Evolutionary conservation across 176 grass and related monocot genomes (phyloP).

Genomic region (Triticum turgidum): DNA sequence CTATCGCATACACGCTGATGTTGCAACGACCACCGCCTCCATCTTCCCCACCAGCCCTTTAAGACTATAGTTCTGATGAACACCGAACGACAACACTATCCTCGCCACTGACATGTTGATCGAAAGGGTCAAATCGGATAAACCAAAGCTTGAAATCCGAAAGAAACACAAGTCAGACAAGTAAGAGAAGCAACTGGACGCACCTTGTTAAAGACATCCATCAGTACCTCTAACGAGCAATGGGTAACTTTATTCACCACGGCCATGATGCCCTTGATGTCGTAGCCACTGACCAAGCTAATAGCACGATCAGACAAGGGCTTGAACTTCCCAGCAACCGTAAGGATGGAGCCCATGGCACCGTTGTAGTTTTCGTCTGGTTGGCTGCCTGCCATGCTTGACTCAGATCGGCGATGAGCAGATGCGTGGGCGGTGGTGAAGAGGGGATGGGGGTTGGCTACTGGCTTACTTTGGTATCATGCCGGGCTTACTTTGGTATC

Average conservation of each 20-base stretch:
- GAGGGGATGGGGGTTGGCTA: too few relatives aligned
- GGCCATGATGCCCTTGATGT: not conserved
- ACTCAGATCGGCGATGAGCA: too few relatives aligned
- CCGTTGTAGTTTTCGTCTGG: too few relatives aligned
- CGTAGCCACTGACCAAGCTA: not conserved
- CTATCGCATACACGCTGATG: not conserved
- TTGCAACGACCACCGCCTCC: not conserved
- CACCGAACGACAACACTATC: not conserved
- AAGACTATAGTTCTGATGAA: not conserved
- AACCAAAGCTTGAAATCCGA: not conserved
- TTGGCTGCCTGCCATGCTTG: too few relatives aligned
- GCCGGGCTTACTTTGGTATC: too few relatives aligned
- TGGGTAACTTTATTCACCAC: not conserved
- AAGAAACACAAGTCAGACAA: not conserved
- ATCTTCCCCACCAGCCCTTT: not conserved
- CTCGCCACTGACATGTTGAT: not conserved
- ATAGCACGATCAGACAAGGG: too few relatives aligned
- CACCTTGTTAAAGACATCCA: not conserved
- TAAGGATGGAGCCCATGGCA: too few relatives aligned
- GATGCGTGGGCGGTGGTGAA: too few relatives aligned
- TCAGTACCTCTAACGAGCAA: not conserved
- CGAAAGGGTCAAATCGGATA: not conserved
- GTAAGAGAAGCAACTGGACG: too few relatives aligned
- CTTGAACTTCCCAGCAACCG: too few relatives aligned
- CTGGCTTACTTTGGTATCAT: too few relatives aligned